phyloP scores from a whole-genome alignment of 176 grass and related monocot genomes.

The Oryza brachyantha region DNA sequence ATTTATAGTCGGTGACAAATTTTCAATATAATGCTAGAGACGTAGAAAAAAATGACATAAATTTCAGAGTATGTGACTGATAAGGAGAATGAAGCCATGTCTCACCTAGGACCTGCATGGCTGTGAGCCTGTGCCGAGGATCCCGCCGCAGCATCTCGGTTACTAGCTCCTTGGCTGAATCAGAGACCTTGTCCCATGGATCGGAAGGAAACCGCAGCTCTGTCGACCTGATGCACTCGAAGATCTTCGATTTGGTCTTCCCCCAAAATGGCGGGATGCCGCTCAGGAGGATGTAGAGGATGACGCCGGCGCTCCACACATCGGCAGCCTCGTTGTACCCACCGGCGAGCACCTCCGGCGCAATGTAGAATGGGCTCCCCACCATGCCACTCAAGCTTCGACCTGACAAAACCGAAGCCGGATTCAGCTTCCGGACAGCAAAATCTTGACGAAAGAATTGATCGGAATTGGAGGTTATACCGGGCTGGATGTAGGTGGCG shows the following conservation, averaged over 20 bases:
- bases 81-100: not conserved
- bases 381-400: slow-evolving; percentile 84
- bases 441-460: not conserved
- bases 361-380: slow-evolving; percentile 94
- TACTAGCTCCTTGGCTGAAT: slow-evolving; percentile 77
- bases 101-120: slow-evolving; percentile 80
- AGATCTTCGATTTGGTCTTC: slow-evolving; percentile 87
- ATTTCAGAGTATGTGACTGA: not conserved
- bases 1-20: not conserved
- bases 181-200: slow-evolving; percentile 73
- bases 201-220: slow-evolving; percentile 79
- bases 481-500: slow-evolving; percentile 79
- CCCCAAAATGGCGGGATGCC: slow-evolving; percentile 92
- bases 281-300: slow-evolving; percentile 96
- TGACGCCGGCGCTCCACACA: slow-evolving; percentile 84
- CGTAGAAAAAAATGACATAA: not conserved
- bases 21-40: not conserved
- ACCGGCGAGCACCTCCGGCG: slow-evolving; percentile 85
- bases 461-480: slow-evolving; percentile 26
- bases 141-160: slow-evolving; percentile 69
- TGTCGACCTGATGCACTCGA: slow-evolving; percentile 73
- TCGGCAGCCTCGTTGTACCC: slow-evolving; percentile 90
- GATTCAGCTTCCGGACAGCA: slow-evolving; percentile 15
- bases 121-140: slow-evolving; percentile 54
- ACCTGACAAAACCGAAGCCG: slow-evolving; percentile 47